These are phyloP conservation scores for Rusavskia elegans DNA, from an alignment of 495 filamentous ascomycete genomes.

Conservation along the genomic window DNA sequence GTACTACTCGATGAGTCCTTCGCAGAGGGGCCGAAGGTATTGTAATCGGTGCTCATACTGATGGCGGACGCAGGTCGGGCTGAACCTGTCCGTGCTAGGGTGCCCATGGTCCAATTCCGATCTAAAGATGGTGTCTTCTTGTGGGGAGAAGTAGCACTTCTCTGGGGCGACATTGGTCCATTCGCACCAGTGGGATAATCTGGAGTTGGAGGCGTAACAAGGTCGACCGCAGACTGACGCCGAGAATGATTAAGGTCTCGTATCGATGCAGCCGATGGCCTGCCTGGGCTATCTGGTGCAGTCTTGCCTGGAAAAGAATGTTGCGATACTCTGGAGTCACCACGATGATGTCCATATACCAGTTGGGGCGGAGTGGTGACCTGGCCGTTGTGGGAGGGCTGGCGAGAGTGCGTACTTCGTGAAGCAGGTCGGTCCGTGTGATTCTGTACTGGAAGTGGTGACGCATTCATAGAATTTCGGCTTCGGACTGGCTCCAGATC, in stretches of 20 bases:
- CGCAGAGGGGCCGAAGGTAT: slow-evolving; percentile 8
- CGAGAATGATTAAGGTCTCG: slow-evolving; percentile 74
- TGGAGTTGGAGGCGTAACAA: slow-evolving; percentile 13
- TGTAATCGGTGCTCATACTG: slow-evolving; percentile 19
- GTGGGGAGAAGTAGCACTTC: slow-evolving; percentile 28
- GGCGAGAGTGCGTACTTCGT: slow-evolving; percentile 1
- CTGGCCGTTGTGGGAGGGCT: slow-evolving; percentile 6
- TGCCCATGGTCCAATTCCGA: slow-evolving; percentile 70
- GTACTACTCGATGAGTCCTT: slow-evolving; percentile 13
- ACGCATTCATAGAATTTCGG: slow-evolving; percentile 13
- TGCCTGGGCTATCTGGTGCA: slow-evolving; percentile 37
- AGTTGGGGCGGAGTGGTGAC: slow-evolving; percentile 6
- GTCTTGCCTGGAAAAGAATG: slow-evolving; percentile 28
- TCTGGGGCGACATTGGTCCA: slow-evolving; percentile 4
- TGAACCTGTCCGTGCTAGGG: slow-evolving; percentile 15
- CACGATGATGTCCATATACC: slow-evolving; percentile 5
- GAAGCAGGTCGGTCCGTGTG: slow-evolving; percentile 16
- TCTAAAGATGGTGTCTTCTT: slow-evolving; percentile 83
- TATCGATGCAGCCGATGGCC: slow-evolving; percentile 69
- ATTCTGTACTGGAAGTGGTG: slow-evolving; percentile 6
- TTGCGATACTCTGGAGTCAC: slow-evolving; percentile 10
- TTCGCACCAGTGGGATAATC: slow-evolving; percentile 8
- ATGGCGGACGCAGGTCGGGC: slow-evolving; percentile 9
- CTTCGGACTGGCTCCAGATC: slow-evolving; percentile 23
- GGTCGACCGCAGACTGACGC: slow-evolving; percentile 74